phyloP scores from a whole-genome alignment of 768 basidiomycete species.

The Auricularia heimuer region DNA sequence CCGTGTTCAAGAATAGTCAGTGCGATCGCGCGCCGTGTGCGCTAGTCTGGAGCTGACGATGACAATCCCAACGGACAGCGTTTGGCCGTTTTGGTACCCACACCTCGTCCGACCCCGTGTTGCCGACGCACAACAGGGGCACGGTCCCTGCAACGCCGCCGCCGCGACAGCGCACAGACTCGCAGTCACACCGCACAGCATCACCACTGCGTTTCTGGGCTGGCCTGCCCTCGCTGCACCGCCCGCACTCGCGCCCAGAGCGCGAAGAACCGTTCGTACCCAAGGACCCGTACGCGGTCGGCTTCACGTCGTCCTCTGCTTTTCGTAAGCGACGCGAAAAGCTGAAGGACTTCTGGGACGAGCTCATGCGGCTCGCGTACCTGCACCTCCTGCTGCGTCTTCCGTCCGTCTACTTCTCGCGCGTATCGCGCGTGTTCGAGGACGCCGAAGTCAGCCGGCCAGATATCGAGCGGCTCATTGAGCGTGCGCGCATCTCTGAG shows the following conservation, averaged over 20 bases:
- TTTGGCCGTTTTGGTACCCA: not conserved
- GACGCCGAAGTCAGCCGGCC: slow-evolving; percentile 70
- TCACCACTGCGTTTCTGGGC: not conserved
- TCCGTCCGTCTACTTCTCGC: slow-evolving; percentile 72
- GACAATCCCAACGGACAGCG: not conserved
- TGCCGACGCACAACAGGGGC: not conserved
- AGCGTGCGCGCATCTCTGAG: slow-evolving; percentile 6
- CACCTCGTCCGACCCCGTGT: not conserved
- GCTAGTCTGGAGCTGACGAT: not conserved
- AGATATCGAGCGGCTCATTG: slow-evolving; percentile 44
- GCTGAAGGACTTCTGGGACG: slow-evolving; percentile 18
- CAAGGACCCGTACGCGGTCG: slow-evolving; percentile 25
- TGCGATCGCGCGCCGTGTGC: not conserved
- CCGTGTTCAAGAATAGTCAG: not conserved
- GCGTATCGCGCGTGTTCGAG: slow-evolving; percentile 66
- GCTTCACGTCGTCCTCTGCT: slow-evolving; percentile 6
- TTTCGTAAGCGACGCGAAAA: slow-evolving; percentile 7
- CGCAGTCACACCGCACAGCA: not conserved
- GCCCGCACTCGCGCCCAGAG: not conserved
- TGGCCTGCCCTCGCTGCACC: not conserved
- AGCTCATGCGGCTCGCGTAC: slow-evolving; percentile 35
- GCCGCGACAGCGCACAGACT: not conserved
- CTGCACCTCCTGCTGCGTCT: slow-evolving; percentile 48
- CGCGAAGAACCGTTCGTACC: slow-evolving; percentile 29
- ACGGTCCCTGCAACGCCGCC: not conserved